Evolutionary conservation across 441 rosid genomes (phyloP), one percentile per base, ranked within the genome.

Genomic region (Croton setiger): DNA sequence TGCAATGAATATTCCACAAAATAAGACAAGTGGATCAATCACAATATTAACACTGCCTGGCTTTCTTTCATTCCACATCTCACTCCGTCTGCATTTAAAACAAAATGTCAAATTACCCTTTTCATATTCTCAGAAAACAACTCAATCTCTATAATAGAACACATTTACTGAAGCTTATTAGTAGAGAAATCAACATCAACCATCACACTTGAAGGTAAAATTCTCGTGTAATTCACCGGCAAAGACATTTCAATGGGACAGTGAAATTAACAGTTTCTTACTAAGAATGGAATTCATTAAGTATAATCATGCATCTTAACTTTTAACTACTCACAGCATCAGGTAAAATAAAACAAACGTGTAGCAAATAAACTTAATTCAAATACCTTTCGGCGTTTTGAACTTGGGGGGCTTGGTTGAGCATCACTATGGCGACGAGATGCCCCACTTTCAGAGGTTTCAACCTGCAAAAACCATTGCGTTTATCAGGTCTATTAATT

Each of bases 301-400:
- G 47, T 23, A 47, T n/a, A 55, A 21, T 47, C 35, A 45, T 21
- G 8, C 41, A 36, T 55, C 2, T 20, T 57, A 20, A 36, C 4
- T 12, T 8, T 23, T 4, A 36, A 72, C 8, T 47, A 52, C 12
- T 33, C 4, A 14, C 8, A 7, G 7, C 10, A 48, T 64, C 41
- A 15, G 23, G 49, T 36, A 60, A 4, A 37, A n/a, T 3, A 63
- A 17, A 33, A 5, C 3, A 55, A 55, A 12, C n/a, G 37, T 27
- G 15, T 4, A 4, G 37, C 23, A 45, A 20, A 39, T 39, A 36
- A 35, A 10, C 12, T 18, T 4, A 74, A 55, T 35, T 43, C 10
- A 18, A 0, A 6, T 73, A 83, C 95, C 92, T 84, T 89, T 60
- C 76, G 95, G 49, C 95, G 90, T 76, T 89, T 89, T 48, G 89